phyloP scores from a whole-genome alignment of 75 land plant species.

The Selaginella moellendorffii region DNA sequence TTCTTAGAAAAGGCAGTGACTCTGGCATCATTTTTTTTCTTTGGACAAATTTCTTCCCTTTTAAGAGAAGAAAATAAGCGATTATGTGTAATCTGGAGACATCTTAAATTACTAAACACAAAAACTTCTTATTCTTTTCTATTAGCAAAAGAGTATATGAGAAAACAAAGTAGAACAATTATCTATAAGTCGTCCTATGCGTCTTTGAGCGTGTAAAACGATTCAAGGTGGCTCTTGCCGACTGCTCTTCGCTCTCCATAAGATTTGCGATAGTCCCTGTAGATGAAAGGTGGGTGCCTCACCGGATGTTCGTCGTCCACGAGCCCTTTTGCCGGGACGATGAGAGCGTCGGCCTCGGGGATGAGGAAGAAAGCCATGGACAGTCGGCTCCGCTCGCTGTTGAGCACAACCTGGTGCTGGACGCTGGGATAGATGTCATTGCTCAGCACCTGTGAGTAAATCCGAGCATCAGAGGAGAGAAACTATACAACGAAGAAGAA shows the following conservation, averaged over 20 bases:
- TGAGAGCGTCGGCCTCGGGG: background rate
- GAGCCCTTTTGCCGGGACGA: background rate
- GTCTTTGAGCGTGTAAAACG: background rate
- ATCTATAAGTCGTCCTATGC: too few species aligned
- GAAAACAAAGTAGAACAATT: too few species aligned
- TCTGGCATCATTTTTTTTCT: too few species aligned
- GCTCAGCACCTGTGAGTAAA: background rate
- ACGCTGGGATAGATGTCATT: background rate
- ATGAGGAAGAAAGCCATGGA: background rate
- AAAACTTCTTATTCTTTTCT: too few species aligned
- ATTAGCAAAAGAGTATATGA: too few species aligned
- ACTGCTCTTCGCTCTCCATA: background rate
- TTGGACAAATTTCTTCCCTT: too few species aligned
- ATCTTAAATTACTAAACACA: too few species aligned
- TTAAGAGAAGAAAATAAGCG: too few species aligned
- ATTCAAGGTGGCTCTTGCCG: background rate
- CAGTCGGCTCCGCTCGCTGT: background rate
- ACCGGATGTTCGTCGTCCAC: background rate
- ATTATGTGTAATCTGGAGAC: too few species aligned
- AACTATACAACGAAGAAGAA: background rate
- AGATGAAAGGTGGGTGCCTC: background rate
- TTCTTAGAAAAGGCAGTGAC: too few species aligned
- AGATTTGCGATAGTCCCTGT: background rate
- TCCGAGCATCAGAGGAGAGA: background rate
- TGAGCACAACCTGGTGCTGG: background rate